Evolutionary conservation across 2,329 filamentous ascomycete genomes (phyloP).

Genomic region (Cercospora sp.): DNA sequence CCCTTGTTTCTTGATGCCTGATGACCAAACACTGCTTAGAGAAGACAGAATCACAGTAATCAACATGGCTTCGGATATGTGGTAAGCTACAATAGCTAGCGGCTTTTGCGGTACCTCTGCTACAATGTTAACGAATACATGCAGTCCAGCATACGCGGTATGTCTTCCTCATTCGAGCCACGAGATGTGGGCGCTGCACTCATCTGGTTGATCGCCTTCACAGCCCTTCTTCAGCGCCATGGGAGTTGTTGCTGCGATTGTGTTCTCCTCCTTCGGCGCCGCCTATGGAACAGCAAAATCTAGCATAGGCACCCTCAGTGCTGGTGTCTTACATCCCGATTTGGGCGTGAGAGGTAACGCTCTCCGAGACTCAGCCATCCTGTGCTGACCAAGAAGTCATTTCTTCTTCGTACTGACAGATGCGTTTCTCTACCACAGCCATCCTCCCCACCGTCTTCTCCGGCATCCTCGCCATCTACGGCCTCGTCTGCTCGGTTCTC

Average conservation of each 20-base stretch:
- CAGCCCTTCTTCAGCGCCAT: conserved; percentile 27
- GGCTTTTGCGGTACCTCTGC: no score
- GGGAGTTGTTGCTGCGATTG: conserved; percentile 23
- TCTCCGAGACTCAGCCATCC: no score
- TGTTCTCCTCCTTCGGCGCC: conserved; percentile 23
- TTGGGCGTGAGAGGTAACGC: conserved; percentile 16
- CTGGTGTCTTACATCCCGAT: conserved; percentile 20
- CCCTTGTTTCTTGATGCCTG: neutral
- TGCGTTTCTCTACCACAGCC: neutral
- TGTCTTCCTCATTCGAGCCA: neutral
- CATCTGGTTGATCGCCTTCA: neutral
- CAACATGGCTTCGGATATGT: conserved; percentile 8
- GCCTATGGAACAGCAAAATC: conserved; percentile 26
- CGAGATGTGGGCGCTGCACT: neutral
- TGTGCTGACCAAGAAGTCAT: no score
- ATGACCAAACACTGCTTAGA: neutral
- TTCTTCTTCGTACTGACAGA: neutral
- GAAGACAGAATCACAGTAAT: neutral
- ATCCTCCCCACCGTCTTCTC: conserved; percentile 22
- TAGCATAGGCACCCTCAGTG: conserved; percentile 18
- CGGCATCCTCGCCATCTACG: conserved; percentile 24
- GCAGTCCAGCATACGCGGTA: conserved; percentile 1
- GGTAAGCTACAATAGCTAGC: neutral
- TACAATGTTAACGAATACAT: neutral
- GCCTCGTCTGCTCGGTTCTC: conserved; percentile 19